Percentiles rank a stretch among this genome's conserved stretches.
These are phyloP conservation scores for Endoconidiophora polonica DNA, from an alignment of 2,329 filamentous ascomycete genomes.

Conservation along the genomic window DNA sequence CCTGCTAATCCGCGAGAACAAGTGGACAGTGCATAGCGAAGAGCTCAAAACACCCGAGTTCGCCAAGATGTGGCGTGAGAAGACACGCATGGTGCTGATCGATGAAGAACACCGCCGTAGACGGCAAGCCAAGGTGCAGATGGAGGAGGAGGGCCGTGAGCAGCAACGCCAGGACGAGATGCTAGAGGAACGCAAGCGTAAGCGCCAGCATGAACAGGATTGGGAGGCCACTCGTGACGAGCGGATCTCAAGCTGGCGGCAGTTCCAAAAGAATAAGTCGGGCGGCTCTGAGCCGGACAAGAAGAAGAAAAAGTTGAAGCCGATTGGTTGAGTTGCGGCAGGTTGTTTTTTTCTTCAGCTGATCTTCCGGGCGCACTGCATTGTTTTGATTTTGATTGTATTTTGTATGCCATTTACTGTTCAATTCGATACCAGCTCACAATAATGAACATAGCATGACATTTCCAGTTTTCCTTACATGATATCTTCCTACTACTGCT, in stretches of 20 bases:
- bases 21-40: slow-evolving; percentile 75
- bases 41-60: slow-evolving; percentile 78
- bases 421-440: no score
- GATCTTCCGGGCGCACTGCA: not conserved
- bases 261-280: slow-evolving; percentile 64
- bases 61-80: slow-evolving; percentile 71
- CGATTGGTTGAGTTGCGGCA: slow-evolving; percentile 30
- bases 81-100: slow-evolving; percentile 75
- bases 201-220: slow-evolving; percentile 81
- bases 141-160: slow-evolving; percentile 90
- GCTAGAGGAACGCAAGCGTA: slow-evolving; percentile 60
- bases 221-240: slow-evolving; percentile 90
- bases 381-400: not conserved
- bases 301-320: slow-evolving; percentile 57
- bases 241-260: slow-evolving; percentile 84
- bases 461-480: not conserved
- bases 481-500: not conserved
- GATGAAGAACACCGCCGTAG: slow-evolving; percentile 78
- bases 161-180: slow-evolving; percentile 77
- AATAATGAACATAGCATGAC: no score
- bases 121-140: slow-evolving; percentile 77
- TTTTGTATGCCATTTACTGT: no score
- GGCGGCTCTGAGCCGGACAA: slow-evolving; percentile 34
- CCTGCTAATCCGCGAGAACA: slow-evolving; percentile 84
- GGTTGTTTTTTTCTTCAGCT: not conserved